These are phyloP conservation scores for Aspergillus sp. DNA, from an alignment of 2,329 filamentous ascomycete genomes.

Conservation along the genomic window DNA sequence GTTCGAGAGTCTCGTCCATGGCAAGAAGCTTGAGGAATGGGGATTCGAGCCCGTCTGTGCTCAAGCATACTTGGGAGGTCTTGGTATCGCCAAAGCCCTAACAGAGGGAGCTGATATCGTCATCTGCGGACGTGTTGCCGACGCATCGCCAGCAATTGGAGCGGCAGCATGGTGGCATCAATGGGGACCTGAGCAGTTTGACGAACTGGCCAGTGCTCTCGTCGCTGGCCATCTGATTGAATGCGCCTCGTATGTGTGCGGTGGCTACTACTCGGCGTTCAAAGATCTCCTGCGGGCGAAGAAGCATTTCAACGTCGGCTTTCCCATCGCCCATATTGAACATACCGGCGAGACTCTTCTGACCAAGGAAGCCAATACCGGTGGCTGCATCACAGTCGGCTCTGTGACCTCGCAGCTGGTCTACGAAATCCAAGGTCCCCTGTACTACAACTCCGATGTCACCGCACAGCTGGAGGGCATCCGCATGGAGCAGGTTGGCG, in stretches of 20 bases:
- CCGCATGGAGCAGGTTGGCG: slow-evolving; percentile 6
- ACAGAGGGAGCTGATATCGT: slow-evolving; percentile 30
- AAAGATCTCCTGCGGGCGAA: slow-evolving; percentile 20
- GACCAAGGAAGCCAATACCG: slow-evolving; percentile 12
- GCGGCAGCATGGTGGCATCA: slow-evolving; percentile 22
- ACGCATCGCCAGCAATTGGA: slow-evolving; percentile 25
- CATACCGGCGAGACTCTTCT: slow-evolving; percentile 17
- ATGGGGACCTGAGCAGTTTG: slow-evolving; percentile 11
- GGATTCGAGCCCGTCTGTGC: neutral
- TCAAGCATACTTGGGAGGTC: slow-evolving; percentile 8
- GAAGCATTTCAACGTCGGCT: slow-evolving; percentile 17
- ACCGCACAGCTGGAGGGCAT: slow-evolving; percentile 11
- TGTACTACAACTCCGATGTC: slow-evolving; percentile 19
- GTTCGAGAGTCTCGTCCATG: neutral
- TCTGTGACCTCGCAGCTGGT: slow-evolving; percentile 23
- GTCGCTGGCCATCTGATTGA: slow-evolving; percentile 29
- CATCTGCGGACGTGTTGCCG: slow-evolving; percentile 30
- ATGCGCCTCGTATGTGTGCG: slow-evolving; percentile 32
- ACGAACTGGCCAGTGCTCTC: slow-evolving; percentile 18
- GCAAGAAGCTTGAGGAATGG: slow-evolving; percentile 1
- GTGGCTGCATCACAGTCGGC: slow-evolving; percentile 20
- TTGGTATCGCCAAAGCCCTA: slow-evolving; percentile 28
- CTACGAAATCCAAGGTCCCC: slow-evolving; percentile 28
- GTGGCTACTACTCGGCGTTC: slow-evolving; percentile 36
- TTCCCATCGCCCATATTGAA: slow-evolving; percentile 26